These are phyloP conservation scores for Lithospermum erythrorhizon DNA, from an alignment of 257 asterid species.

Conservation along the genomic window DNA sequence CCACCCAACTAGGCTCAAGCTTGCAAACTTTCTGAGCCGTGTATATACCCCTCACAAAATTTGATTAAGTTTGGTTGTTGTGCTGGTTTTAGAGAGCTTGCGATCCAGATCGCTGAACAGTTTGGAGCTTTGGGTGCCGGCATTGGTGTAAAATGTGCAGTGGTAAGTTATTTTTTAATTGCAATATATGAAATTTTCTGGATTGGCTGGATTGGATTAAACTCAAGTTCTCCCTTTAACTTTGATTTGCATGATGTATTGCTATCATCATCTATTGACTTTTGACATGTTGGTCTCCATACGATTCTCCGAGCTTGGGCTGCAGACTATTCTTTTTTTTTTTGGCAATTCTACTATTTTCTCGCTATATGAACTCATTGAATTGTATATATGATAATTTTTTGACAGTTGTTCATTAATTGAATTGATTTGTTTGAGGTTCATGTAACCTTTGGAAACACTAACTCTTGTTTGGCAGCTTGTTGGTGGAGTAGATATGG, in stretches of 20 bases:
- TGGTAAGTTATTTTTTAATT: slow-evolving; percentile 24
- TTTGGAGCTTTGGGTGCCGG: slow-evolving; percentile 86
- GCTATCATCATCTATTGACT: too few species aligned
- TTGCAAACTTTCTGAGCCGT: neutral
- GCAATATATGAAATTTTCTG: neutral
- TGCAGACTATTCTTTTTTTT: too few species aligned
- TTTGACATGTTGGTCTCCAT: neutral
- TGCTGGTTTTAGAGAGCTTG: slow-evolving; percentile 48
- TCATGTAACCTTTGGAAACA: neutral
- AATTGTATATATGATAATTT: too few species aligned
- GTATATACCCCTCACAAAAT: too few species aligned
- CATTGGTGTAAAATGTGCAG: slow-evolving; percentile 66
- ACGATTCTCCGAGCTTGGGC: neutral
- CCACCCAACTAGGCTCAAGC: slow-evolving; percentile 56
- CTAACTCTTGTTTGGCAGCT: slow-evolving; percentile 39
- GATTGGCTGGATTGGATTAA: too few species aligned
- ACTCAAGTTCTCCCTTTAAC: too few species aligned
- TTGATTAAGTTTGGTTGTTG: neutral
- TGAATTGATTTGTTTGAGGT: neutral
- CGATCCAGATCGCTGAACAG: slow-evolving; percentile 79
- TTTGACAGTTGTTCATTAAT: neutral
- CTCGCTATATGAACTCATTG: too few species aligned
- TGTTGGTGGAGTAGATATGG: slow-evolving; percentile 75
- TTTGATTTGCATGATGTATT: too few species aligned
- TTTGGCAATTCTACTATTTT: neutral